Base-by-base conservation (phyloP, 768 basidiomycete genomes). In the Boletellus sp. region DNA sequence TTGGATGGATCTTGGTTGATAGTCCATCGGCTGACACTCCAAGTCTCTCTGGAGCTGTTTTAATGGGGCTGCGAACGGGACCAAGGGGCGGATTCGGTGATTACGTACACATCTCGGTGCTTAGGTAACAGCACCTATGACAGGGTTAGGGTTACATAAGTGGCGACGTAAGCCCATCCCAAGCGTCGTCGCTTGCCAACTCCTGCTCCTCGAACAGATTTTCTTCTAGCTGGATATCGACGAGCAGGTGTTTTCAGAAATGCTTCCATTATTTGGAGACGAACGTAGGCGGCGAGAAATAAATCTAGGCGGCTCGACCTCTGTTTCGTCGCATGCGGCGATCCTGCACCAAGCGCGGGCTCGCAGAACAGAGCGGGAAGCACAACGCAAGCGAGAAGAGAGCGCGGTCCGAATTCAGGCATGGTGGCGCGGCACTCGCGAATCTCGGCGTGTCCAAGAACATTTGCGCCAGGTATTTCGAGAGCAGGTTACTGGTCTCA, bases 231-330 rank as follows among this genome's bases (percentile, higher is more conserved):
- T 12, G 17, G 26, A 26, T 19, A 48, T 38, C 42, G 20, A 49
- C 38, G 1, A 39, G 16, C 26, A 44, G 22, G 20, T 19, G 3
- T 31, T 36, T 10, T 32, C 24, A 40, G 34, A 20, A n/a, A 74
- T 73, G 69, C 61, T 75, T 47, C 74, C 76, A 15, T 42, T 81
- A 39, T 80, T 83, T 56, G 76, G 73, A 33, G 72, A 75, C 58
- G 77, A 83, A 45, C 69, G 71, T 38, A 65, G 71, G 41, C 74
- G 80, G 48, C 78, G 84, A 38, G 75, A 78, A 57, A 91, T 91
- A 56, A 90, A 91, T 63, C 77, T 91, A 17, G 90, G 90, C 15
- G 90, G 90, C 2, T 66, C 78, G 1, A 76, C 73, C 0, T 65
- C 76, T 17, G 75, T 73, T 2, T 59, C 80, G 6, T 77, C 79